A percentile compares a stretch with the other conserved stretches of the same genome.
Evolutionary conservation across 2,329 filamentous ascomycete species (phyloP).

Genomic region (Macrophomina pseudophaseolina): DNA sequence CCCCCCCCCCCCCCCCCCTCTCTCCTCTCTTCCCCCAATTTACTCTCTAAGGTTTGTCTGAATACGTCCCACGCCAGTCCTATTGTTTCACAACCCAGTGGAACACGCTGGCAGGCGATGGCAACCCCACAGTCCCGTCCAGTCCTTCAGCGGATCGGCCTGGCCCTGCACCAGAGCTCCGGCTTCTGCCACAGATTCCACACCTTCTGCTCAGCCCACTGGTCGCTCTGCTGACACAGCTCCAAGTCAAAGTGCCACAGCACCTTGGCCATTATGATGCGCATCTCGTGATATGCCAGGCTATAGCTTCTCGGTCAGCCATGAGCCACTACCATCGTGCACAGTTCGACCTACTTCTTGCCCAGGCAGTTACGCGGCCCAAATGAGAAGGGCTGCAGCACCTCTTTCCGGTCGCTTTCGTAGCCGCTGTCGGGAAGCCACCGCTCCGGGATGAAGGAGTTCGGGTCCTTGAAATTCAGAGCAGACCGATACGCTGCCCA

Average conservation of each 20-base stretch:
- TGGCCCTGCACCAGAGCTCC: conserved; percentile 36
- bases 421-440: conserved; percentile 42
- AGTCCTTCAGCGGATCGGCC: conserved; percentile 17
- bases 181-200: conserved; percentile 47
- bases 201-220: conserved; percentile 38
- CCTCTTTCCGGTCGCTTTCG: conserved; percentile 39
- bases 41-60: no score
- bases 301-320: conserved; percentile 28
- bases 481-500: conserved; percentile 25
- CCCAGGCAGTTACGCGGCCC: conserved; percentile 48
- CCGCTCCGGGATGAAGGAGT: conserved; percentile 47
- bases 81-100: no score
- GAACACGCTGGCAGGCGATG: neutral
- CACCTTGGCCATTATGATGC: conserved; percentile 46
- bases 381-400: conserved; percentile 50
- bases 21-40: no score
- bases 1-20: no score
- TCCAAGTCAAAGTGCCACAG: conserved; percentile 47
- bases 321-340: neutral
- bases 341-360: conserved; percentile 39
- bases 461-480: conserved; percentile 43
- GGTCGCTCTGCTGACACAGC: conserved; percentile 38
- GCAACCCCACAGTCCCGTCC: neutral
- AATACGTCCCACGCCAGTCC: no score
- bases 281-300: conserved; percentile 49